phyloP scores from a whole-genome alignment of 129 eudicot genomes.

The Escallonia rubra region DNA sequence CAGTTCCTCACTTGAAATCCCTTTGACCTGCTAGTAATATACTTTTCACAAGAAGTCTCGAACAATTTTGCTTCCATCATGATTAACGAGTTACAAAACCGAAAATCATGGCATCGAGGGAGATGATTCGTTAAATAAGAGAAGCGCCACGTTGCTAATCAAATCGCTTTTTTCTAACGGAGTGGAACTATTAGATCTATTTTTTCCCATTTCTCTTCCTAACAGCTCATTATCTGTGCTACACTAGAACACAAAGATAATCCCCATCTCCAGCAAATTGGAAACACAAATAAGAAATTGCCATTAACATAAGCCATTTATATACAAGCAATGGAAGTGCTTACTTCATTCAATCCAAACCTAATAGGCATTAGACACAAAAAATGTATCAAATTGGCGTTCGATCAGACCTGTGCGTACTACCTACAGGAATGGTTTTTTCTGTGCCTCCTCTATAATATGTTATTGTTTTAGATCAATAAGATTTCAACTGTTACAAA shows the following conservation, averaged over 20 bases:
- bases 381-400: too few species aligned
- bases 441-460: too few species aligned
- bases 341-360: too few species aligned
- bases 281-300: neutral
- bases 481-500: too few species aligned
- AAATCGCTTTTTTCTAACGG: neutral
- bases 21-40: conserved; percentile 45
- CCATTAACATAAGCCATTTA: too few species aligned
- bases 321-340: too few species aligned
- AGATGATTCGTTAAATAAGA: neutral
- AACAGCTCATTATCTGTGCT: neutral
- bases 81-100: neutral
- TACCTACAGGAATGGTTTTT: too few species aligned
- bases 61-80: neutral
- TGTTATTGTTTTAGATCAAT: too few species aligned
- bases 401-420: too few species aligned
- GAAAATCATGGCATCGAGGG: neutral
- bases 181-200: too few species aligned
- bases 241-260: neutral
- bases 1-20: conserved; percentile 46
- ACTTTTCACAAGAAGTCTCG: neutral
- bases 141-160: neutral
- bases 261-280: too few species aligned
- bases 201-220: neutral
- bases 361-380: too few species aligned